Evolutionary conservation across 2,329 filamentous ascomycete species (phyloP).

Genomic region (Colletotrichum chrysophilum): DNA sequence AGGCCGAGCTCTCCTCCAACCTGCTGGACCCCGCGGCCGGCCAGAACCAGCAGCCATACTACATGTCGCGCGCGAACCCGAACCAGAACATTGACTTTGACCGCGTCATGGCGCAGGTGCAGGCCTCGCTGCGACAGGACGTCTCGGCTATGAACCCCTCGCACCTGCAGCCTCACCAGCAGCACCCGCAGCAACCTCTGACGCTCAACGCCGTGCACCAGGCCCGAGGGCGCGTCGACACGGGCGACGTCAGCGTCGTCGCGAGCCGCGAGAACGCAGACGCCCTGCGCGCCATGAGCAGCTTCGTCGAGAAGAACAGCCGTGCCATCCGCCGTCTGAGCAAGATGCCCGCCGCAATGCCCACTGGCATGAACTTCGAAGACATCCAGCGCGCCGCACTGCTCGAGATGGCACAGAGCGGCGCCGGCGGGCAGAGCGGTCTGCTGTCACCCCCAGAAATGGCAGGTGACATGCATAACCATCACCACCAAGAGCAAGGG

Average conservation of each 20-base stretch:
- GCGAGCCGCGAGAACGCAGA: constrained; percentile 45
- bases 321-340: constrained; percentile 47
- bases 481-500: neutral
- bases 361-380: constrained; percentile 30
- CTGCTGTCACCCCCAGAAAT: constrained; percentile 5
- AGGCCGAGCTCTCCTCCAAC: constrained; percentile 33
- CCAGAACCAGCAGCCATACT: constrained; percentile 30
- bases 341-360: constrained; percentile 37
- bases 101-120: constrained; percentile 47
- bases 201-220: constrained; percentile 49
- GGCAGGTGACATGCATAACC: neutral
- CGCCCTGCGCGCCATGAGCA: constrained; percentile 50
- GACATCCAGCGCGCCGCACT: constrained; percentile 30
- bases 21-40: constrained; percentile 26
- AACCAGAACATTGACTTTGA: constrained; percentile 49
- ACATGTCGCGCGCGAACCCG: constrained; percentile 26
- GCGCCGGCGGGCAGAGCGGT: neutral
- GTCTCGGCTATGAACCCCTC: constrained; percentile 12
- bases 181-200: constrained; percentile 29
- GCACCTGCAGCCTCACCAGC: constrained; percentile 25
- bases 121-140: constrained; percentile 32
- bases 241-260: constrained; percentile 39
- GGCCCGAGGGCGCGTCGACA: constrained; percentile 35
- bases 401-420: constrained; percentile 21
- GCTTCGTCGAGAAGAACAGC: constrained; percentile 47